A percentile compares a stretch with the other conserved stretches of the same genome.
These are phyloP conservation scores for Lipomyces yamanashiensis DNA, from an alignment of 805 yeast species.

Conservation along the genomic window DNA sequence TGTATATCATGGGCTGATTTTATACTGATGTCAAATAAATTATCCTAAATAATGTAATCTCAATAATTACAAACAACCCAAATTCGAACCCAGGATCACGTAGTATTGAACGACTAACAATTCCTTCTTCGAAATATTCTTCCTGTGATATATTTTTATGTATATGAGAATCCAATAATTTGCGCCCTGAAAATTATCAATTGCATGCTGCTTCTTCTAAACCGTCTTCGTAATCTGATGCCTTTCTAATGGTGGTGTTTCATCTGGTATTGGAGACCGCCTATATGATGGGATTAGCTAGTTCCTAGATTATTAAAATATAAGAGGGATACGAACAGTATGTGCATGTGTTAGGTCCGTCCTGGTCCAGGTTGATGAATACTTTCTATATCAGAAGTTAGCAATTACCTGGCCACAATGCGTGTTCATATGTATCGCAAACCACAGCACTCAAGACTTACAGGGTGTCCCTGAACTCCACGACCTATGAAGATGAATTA, in stretches of 20 bases:
- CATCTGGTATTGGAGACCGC: constrained; percentile 35
- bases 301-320: background rate
- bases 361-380: constrained; percentile 77
- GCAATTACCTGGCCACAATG: background rate
- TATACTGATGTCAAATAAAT: no score
- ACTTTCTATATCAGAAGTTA: constrained; percentile 50
- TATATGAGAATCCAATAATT: constrained; percentile 9
- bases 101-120: no score
- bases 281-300: constrained; percentile 4
- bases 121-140: background rate
- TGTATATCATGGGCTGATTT: no score
- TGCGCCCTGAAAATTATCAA: constrained; percentile 11
- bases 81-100: no score
- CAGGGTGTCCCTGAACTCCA: constrained; percentile 77
- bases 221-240: background rate
- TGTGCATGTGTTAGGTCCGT: constrained; percentile 73
- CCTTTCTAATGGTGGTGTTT: constrained; percentile 25
- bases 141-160: background rate
- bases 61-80: no score
- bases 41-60: no score
- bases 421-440: background rate
- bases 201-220: constrained; percentile 2
- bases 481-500: constrained; percentile 48
- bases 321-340: constrained; percentile 54
- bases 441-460: background rate